Conservation (phyloP, 306 rosid species). For the Trifolium repens region DNA sequence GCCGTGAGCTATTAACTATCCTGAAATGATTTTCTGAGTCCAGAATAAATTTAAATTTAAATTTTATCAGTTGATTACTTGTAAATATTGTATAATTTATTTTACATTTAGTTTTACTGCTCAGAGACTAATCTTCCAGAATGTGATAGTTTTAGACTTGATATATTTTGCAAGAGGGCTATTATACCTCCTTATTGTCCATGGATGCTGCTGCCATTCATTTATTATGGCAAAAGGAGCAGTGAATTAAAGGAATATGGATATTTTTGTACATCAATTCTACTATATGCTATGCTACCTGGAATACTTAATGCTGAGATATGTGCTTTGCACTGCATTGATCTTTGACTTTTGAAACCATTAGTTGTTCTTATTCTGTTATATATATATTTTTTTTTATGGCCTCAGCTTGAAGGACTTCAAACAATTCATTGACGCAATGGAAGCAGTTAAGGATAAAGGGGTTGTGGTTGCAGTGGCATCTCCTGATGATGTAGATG, state of each 20-base stretch:
- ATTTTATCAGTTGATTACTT: background rate
- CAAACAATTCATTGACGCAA: constrained; percentile 68
- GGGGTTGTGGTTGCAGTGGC: constrained; percentile 97
- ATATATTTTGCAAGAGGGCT: constrained; percentile 4
- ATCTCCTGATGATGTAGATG: constrained; percentile 80
- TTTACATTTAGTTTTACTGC: constrained; percentile 21
- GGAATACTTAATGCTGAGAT: constrained; percentile 9
- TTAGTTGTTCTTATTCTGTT: constrained; percentile 11
- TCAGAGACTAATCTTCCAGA: background rate
- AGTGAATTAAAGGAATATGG: constrained; percentile 3
- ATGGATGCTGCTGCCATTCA: constrained; percentile 19
- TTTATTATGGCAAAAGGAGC: background rate
- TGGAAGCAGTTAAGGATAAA: constrained; percentile 79
- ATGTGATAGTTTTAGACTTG: constrained; percentile 11
- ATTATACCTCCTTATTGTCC: constrained; percentile 21
- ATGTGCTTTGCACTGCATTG: constrained; percentile 16
- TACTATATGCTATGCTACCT: background rate
- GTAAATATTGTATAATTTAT: constrained; percentile 9
- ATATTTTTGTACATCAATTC: constrained; percentile 36
- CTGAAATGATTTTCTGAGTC: constrained; percentile 22
- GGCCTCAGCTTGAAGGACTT: constrained; percentile 83
- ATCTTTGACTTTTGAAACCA: background rate
- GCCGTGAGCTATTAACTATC: background rate
- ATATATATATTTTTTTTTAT: background rate
- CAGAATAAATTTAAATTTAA: constrained; percentile 2